A percentile compares a stretch with the other conserved stretches of the same genome.
Conservation (phyloP, 2,329 filamentous ascomycete genomes). For the Diaporthe vaccinii region DNA sequence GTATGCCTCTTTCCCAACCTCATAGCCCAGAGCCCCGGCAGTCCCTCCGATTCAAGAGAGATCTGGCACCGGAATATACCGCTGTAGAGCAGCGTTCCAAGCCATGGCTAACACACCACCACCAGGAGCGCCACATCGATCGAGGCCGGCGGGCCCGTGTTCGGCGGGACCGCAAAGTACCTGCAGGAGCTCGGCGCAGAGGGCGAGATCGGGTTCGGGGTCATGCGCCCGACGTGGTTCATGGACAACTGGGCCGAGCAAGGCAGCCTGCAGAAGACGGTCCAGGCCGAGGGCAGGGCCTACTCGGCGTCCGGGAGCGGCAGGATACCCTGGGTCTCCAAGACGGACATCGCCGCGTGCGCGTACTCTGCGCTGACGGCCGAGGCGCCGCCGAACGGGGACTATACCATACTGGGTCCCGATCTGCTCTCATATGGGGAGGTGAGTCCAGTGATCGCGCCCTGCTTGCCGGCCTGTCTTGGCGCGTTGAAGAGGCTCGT, state of each 20-base stretch:
- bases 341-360: slow-evolving; percentile 61
- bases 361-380: slow-evolving; percentile 57
- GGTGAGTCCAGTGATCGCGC: slow-evolving; percentile 42
- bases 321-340: slow-evolving; percentile 61
- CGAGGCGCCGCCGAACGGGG: slow-evolving; percentile 55
- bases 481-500: slow-evolving; percentile 22
- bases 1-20: background rate
- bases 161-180: slow-evolving; percentile 55
- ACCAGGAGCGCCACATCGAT: slow-evolving; percentile 51
- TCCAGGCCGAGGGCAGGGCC: slow-evolving; percentile 56
- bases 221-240: slow-evolving; percentile 63
- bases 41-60: background rate
- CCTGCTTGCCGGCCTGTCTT: background rate
- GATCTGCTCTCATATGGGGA: slow-evolving; percentile 54
- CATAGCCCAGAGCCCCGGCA: background rate
- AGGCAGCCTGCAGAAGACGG: slow-evolving; percentile 45
- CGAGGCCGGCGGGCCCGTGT: slow-evolving; percentile 52
- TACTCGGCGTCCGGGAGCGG: slow-evolving; percentile 59
- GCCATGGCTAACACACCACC: background rate
- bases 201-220: slow-evolving; percentile 56
- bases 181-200: slow-evolving; percentile 52
- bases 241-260: slow-evolving; percentile 60
- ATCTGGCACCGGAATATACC: background rate
- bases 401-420: slow-evolving; percentile 54
- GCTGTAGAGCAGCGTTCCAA: background rate